phyloP scores from a whole-genome alignment of 495 filamentous ascomycete genomes.

The Penicillium cataractarum region DNA sequence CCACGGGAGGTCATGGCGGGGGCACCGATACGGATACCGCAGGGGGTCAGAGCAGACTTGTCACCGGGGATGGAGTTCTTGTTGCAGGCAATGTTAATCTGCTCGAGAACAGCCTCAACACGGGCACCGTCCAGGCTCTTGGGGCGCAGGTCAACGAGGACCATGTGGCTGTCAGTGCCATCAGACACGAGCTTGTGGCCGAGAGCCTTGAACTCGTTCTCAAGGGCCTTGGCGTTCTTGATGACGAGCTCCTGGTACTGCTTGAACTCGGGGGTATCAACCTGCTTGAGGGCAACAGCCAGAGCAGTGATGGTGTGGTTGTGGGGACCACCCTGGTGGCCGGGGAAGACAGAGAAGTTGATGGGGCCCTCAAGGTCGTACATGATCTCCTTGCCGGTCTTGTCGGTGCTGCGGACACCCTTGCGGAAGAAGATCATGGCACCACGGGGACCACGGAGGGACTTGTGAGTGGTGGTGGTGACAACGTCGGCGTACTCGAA shows the following conservation, averaged over 20 bases:
- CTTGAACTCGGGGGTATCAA: slow-evolving; percentile 90
- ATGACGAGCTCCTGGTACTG: slow-evolving; percentile 93
- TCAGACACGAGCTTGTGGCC: slow-evolving; percentile 93
- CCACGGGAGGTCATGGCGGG: slow-evolving; percentile 97
- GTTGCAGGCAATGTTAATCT: slow-evolving; percentile 98
- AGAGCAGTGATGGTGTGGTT: slow-evolving; percentile 99
- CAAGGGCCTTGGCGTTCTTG: slow-evolving; percentile 88
- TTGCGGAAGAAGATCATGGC: slow-evolving; percentile 99
- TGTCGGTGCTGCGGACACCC: slow-evolving; percentile 87
- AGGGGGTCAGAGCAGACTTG: slow-evolving; percentile 94
- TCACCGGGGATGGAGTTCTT: slow-evolving; percentile 99
- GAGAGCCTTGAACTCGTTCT: slow-evolving; percentile 66
- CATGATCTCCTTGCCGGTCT: slow-evolving; percentile 84
- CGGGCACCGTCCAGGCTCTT: slow-evolving; percentile 87
- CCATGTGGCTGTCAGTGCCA: slow-evolving; percentile 98
- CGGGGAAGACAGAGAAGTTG: slow-evolving; percentile 99
- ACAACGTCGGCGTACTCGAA: slow-evolving; percentile 96
- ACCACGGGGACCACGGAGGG: slow-evolving; percentile 94
- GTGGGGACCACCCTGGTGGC: slow-evolving; percentile 98
- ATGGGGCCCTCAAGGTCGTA: slow-evolving; percentile 96
- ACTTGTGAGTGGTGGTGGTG: slow-evolving; percentile 99
- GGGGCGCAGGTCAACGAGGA: slow-evolving; percentile 86
- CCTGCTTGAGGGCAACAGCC: slow-evolving; percentile 95
- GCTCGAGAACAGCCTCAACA: slow-evolving; percentile 94
- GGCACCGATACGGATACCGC: slow-evolving; percentile 92